These are phyloP conservation scores for Xylaria sp. DNA, from an alignment of 2,329 filamentous ascomycete genomes.

Conservation along the genomic window DNA sequence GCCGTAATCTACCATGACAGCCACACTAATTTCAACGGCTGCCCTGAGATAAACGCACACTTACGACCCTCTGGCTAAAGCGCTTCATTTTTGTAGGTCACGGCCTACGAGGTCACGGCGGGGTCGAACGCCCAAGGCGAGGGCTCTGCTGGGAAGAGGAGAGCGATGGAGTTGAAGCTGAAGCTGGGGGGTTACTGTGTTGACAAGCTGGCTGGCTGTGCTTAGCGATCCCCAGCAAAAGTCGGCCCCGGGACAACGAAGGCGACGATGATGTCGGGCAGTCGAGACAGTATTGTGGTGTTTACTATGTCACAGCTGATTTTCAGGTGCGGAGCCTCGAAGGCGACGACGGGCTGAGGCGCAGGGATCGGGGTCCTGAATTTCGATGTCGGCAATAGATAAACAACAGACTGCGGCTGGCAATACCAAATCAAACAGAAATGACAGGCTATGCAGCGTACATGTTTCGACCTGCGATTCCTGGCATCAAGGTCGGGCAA, in stretches of 20 bases:
- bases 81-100: constrained; percentile 79
- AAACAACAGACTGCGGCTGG: constrained; percentile 21
- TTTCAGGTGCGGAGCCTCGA: constrained; percentile 44
- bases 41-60: constrained; percentile 24
- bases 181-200: constrained; percentile 17
- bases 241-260: constrained; percentile 23
- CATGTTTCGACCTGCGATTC: constrained; percentile 32
- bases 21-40: neutral
- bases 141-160: constrained; percentile 15
- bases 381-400: constrained; percentile 20
- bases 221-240: constrained; percentile 20
- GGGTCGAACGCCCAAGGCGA: constrained; percentile 46
- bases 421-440: constrained; percentile 20
- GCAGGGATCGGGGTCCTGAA: constrained; percentile 31
- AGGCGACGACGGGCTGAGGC: constrained; percentile 35
- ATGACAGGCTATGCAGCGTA: constrained; percentile 28
- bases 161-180: constrained; percentile 19
- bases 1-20: constrained; percentile 10
- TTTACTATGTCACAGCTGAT: constrained; percentile 46
- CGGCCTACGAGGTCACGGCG: constrained; percentile 45
- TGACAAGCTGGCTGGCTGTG: constrained; percentile 12
- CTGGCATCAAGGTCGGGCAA: constrained; percentile 31
- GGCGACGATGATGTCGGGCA: constrained; percentile 32
- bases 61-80: constrained; percentile 95
- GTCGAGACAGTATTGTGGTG: constrained; percentile 33